phyloP scores from a whole-genome alignment of 306 rosid genomes.

The Medicago arabica region DNA sequence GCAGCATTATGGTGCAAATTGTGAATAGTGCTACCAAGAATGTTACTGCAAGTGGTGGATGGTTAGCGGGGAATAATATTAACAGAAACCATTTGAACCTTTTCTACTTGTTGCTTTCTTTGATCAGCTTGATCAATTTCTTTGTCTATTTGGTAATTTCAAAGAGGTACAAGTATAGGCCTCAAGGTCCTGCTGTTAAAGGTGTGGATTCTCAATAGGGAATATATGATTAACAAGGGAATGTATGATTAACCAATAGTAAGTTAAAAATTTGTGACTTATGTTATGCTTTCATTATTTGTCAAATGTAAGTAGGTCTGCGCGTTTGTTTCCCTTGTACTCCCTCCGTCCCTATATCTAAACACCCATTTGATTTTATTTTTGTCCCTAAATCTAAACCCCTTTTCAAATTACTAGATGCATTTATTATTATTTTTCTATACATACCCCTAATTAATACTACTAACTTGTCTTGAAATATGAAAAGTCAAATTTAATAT shows the following conservation, averaged over 20 bases:
- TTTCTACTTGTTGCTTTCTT: constrained; percentile 76
- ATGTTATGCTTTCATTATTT: constrained; percentile 1
- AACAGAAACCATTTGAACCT: constrained; percentile 77
- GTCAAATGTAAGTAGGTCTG: constrained; percentile 3
- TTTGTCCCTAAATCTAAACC: too few species aligned
- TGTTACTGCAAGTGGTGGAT: constrained; percentile 66
- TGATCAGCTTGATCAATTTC: constrained; percentile 76
- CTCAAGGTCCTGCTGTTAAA: constrained; percentile 37
- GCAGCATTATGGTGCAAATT: constrained; percentile 69
- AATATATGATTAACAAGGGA: constrained; percentile 31
- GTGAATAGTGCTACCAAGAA: constrained; percentile 67
- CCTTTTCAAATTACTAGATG: too few species aligned
- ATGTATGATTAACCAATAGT: constrained; percentile 12
- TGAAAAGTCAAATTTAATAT: too few species aligned
- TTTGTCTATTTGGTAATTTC: constrained; percentile 60
- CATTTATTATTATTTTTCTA: too few species aligned
- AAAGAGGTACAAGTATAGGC: constrained; percentile 73
- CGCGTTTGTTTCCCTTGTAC: constrained; percentile 19
- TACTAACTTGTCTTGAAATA: too few species aligned
- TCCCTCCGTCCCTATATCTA: too few species aligned
- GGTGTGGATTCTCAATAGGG: constrained; percentile 35
- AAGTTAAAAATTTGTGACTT: background rate
- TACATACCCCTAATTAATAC: too few species aligned
- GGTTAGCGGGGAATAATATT: constrained; percentile 86
- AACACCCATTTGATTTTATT: too few species aligned